phyloP scores from a whole-genome alignment of 78 protist species.

The Neovahlkampfia damariscottae region DNA sequence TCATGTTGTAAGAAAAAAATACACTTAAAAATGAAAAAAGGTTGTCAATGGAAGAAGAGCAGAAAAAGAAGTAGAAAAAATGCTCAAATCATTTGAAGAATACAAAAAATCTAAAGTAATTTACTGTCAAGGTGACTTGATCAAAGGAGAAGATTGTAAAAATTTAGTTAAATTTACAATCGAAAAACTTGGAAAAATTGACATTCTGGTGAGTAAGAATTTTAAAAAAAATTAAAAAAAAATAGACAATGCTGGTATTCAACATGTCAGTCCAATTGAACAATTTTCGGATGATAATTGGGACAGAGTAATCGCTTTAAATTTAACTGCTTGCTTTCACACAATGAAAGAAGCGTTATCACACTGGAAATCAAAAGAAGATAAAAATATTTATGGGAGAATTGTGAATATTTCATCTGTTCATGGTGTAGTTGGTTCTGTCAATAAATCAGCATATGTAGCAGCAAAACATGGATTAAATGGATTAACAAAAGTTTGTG shows the following conservation, averaged over 20 bases:
- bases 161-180: background rate
- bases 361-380: background rate
- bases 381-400: too few relatives aligned
- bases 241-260: conserved; percentile 14
- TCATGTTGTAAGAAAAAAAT: too few relatives aligned
- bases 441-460: conserved; percentile 39
- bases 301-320: conserved; percentile 35
- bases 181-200: background rate
- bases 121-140: background rate
- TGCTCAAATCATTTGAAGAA: background rate
- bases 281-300: conserved; percentile 9
- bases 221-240: too few relatives aligned
- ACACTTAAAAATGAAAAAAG: background rate
- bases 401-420: conserved; percentile 40
- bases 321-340: conserved; percentile 41
- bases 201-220: conserved; percentile 2
- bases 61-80: background rate
- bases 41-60: background rate
- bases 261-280: conserved; percentile 12
- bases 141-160: background rate
- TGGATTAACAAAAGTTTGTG: conserved; percentile 40
- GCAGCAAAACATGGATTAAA: conserved; percentile 58
- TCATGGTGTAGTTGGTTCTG: conserved; percentile 39
- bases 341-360: conserved; percentile 25
- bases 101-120: background rate